A percentile compares a stretch with the other conserved stretches of the same genome.
Evolutionary conservation across 2,329 filamentous ascomycete species (phyloP).

Genomic region (Bipolaris cookei): DNA sequence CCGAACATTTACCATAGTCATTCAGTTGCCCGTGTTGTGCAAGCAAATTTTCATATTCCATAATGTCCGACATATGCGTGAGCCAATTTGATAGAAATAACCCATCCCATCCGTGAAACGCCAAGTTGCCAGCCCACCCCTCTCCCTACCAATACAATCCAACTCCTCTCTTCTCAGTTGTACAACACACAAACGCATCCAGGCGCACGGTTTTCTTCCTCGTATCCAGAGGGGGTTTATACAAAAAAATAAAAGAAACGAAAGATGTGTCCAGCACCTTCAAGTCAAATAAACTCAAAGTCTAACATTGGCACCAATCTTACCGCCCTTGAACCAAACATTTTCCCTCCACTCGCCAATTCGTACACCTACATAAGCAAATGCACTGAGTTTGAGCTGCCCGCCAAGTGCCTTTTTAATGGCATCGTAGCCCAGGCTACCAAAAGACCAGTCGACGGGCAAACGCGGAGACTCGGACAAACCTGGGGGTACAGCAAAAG

Average conservation of each 20-base stretch:
- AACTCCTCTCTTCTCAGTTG: neutral
- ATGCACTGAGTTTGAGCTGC: constrained; percentile 76
- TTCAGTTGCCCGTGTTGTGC: neutral
- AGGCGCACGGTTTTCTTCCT: neutral
- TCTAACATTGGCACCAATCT: constrained; percentile 57
- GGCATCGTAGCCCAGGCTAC: constrained; percentile 81
- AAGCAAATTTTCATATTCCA: neutral
- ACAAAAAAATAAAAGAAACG: neutral
- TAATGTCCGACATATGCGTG: neutral
- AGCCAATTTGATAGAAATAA: constrained; percentile 1
- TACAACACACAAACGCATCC: neutral
- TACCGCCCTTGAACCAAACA: constrained; percentile 58
- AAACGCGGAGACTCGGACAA: constrained; percentile 73
- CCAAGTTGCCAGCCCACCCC: neutral
- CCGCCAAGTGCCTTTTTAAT: constrained; percentile 82
- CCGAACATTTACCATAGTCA: too few species aligned
- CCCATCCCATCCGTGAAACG: neutral
- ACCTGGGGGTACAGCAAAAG: constrained; percentile 80
- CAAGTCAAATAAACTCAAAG: constrained; percentile 35
- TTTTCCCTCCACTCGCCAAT: constrained; percentile 75
- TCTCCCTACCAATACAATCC: neutral
- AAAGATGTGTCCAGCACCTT: neutral
- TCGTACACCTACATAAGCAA: constrained; percentile 75
- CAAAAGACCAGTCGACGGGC: constrained; percentile 80
- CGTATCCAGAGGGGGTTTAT: neutral